These are phyloP conservation scores for Ceratocystis harringtonii DNA, from an alignment of 2,329 filamentous ascomycete genomes.

Conservation along the genomic window DNA sequence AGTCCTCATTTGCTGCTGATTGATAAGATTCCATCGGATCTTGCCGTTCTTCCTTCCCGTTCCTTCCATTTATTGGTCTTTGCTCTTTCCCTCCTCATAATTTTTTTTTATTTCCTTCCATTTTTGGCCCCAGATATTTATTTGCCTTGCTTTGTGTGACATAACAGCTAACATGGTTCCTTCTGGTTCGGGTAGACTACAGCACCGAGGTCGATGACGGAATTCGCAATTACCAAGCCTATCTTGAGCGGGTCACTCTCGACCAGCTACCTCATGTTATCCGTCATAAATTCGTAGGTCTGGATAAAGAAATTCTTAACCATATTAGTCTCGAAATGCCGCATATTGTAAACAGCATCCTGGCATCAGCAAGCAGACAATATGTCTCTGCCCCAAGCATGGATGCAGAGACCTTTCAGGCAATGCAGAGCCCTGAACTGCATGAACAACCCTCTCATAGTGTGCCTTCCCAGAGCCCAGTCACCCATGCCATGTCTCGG, in stretches of 20 bases:
- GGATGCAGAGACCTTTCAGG: background rate
- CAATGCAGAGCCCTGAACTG: background rate
- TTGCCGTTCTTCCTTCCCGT: background rate
- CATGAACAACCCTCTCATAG: background rate
- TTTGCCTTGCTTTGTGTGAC: background rate
- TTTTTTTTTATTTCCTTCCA: background rate
- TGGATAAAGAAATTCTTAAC: background rate
- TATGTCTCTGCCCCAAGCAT: background rate
- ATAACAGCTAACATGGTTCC: conserved; percentile 8
- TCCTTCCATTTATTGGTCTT: background rate
- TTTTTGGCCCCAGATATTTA: background rate
- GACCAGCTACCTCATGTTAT: conserved; percentile 3
- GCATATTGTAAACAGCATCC: background rate
- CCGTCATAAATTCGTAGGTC: background rate
- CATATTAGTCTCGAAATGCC: background rate
- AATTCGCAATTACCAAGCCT: conserved; percentile 11
- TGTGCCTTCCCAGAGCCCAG: background rate
- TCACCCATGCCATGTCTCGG: background rate
- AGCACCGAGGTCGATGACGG: conserved; percentile 7
- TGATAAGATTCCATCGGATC: conserved; percentile 7
- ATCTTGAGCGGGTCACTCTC: conserved; percentile 4
- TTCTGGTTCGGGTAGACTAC: conserved; percentile 6
- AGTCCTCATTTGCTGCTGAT: background rate
- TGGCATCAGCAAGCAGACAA: background rate
- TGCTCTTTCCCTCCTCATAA: background rate